Base-by-base conservation (phyloP, 2,329 filamentous ascomycete species). In the Nemania abortiva region DNA sequence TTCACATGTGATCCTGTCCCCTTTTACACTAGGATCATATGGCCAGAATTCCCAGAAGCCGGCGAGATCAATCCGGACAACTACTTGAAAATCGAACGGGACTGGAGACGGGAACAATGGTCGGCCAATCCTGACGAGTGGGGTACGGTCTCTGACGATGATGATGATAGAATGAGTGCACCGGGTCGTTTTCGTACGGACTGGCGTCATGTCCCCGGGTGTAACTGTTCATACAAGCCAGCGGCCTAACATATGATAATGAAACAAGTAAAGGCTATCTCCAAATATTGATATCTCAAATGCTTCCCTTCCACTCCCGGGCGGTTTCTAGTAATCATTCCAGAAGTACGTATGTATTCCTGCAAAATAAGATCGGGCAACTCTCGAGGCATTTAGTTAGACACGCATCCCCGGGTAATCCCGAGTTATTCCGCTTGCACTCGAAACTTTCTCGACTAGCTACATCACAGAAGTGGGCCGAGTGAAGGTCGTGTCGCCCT, bases 101-200 rank as follows among this genome's bases (percentile, higher is more conserved):
- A 52, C 49, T 22, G 6, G 6, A 22, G 49, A 27, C 49, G 49
- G 6, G 6, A 27, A 27, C 9, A 3, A n/a, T 27, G 24, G 49
- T n/a, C 20, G 22, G 11, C 5, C 7, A 2, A 10, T 53, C 49
- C 49, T 13, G 49, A 53, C 20, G 20, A 53, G 15, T 24, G 4
- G 49, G 49, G 49, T 3, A 27, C n/a, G 49, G 49, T 53, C 11
- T 53, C 49, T 13, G 49, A 53, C 49, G 49, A 53, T 15, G 49
- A 53, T 27, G 49, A 53, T 29, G 49, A 53, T 24, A 53, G 49
- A 27, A 53, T 53, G 49, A 53, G 49, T 53, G 49, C 49, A 53
- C 49, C 49, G 11, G 20, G 24, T 53, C 49, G 49, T 24, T 53
- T 53, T 20, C 49, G 49, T 27, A 3, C 3, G 20, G 49, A 20